phyloP scores from a whole-genome alignment of 257 asterid genomes.

The Solanum habrochaites region DNA sequence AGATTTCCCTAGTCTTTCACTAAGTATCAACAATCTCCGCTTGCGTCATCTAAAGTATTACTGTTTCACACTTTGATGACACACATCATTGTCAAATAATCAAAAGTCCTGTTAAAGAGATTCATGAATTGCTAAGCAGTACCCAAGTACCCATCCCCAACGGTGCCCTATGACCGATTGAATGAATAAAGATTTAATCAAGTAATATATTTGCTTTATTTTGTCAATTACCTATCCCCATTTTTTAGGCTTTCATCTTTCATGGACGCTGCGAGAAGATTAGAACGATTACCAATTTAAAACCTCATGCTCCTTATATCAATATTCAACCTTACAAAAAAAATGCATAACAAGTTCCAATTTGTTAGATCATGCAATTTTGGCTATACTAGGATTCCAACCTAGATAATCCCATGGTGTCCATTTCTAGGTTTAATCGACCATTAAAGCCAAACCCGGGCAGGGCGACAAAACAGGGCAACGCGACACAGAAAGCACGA shows the following conservation, averaged over 20 bases:
- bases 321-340: not conserved
- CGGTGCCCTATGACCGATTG: not conserved
- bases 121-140: not conserved
- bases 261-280: not conserved
- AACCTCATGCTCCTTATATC: not conserved
- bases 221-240: not conserved
- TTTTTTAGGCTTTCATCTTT: not conserved
- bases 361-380: not conserved
- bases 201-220: not conserved
- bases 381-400: not conserved
- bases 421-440: not conserved
- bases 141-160: not conserved
- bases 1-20: not conserved
- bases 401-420: not conserved
- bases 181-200: not conserved
- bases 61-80: not conserved
- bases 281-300: not conserved
- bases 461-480: too few species aligned
- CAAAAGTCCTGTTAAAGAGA: not conserved
- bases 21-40: not conserved
- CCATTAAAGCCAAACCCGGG: not conserved
- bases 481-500: too few species aligned
- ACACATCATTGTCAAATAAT: not conserved
- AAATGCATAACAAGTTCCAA: too few species aligned
- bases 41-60: not conserved